phyloP scores from a whole-genome alignment of 345 rosid species.

The Leavenworthia alabamica region DNA sequence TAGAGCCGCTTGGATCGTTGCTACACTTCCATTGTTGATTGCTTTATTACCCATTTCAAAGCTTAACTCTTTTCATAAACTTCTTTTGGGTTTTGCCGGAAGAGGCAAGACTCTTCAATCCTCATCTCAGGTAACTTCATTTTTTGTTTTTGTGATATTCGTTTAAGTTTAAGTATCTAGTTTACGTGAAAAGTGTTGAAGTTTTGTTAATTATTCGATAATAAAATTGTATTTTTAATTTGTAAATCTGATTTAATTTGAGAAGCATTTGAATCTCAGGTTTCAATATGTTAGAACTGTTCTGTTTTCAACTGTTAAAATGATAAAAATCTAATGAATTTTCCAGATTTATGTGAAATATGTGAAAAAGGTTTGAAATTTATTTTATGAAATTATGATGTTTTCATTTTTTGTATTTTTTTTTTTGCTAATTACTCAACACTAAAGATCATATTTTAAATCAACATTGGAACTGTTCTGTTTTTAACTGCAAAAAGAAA shows the following conservation, averaged over 20 bases:
- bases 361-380: too few species aligned
- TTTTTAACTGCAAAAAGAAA: too few species aligned
- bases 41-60: slow-evolving; percentile 42
- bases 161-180: too few species aligned
- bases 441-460: not conserved
- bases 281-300: not conserved
- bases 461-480: too few species aligned
- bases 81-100: slow-evolving; percentile 36
- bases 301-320: too few species aligned
- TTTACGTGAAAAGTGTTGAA: not conserved
- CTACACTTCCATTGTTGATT: slow-evolving; percentile 38
- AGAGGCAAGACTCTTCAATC: slow-evolving; percentile 57
- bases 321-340: too few species aligned
- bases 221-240: not conserved
- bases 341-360: too few species aligned
- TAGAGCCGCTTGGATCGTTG: slow-evolving; percentile 53
- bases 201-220: not conserved
- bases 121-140: slow-evolving; percentile 17
- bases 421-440: not conserved
- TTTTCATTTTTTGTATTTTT: too few species aligned
- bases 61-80: slow-evolving; percentile 30
- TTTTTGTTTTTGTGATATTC: too few species aligned
- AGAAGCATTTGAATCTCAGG: not conserved
- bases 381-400: too few species aligned
- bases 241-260: not conserved